phyloP scores from a whole-genome alignment of 2,329 filamentous ascomycete genomes.

The Botryotinia globosa region DNA sequence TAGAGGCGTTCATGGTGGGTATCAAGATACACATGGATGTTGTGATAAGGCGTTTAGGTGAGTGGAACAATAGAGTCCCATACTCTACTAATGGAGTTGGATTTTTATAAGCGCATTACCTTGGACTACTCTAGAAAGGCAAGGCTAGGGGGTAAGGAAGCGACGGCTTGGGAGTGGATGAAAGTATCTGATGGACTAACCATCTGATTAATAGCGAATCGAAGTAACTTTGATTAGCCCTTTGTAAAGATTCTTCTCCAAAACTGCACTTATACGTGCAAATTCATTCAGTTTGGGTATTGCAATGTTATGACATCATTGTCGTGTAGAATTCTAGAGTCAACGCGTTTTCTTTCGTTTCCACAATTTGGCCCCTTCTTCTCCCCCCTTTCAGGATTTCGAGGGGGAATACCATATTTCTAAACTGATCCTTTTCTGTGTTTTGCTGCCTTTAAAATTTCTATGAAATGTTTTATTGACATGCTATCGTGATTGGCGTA shows the following conservation, averaged over 20 bases:
- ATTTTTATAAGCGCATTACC: background rate
- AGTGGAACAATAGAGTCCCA: background rate
- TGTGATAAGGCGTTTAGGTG: constrained; percentile 1
- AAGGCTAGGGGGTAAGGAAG: background rate
- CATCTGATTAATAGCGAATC: background rate
- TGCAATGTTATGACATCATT: background rate
- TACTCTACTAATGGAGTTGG: constrained; percentile 5
- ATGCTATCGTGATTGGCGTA: background rate
- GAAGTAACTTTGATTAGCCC: background rate
- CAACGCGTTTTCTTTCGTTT: constrained; percentile 1
- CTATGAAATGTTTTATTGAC: background rate
- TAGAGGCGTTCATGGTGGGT: background rate
- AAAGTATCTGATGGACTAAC: background rate
- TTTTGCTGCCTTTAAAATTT: background rate
- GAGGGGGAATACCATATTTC: background rate
- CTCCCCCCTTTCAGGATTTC: background rate
- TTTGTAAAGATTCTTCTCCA: background rate
- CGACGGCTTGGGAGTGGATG: background rate
- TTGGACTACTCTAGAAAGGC: background rate
- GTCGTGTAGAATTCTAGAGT: background rate
- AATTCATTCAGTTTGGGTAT: background rate
- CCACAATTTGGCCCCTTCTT: background rate
- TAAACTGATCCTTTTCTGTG: background rate
- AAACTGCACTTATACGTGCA: background rate
- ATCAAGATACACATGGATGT: background rate